These are phyloP conservation scores for Onygena corvina DNA, from an alignment of 2,329 filamentous ascomycete species.

Conservation along the genomic window DNA sequence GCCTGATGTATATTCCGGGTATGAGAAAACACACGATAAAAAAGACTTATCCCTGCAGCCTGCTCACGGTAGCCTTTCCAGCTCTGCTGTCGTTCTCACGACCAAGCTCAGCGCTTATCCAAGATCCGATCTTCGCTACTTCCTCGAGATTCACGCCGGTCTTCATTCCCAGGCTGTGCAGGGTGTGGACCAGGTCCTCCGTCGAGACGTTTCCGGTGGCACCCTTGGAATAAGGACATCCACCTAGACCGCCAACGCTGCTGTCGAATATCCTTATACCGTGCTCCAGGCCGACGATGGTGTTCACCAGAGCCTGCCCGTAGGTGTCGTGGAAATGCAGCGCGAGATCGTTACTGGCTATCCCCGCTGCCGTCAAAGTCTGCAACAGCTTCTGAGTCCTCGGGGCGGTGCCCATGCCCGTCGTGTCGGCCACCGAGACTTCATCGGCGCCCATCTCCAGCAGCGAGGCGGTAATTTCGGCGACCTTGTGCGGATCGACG, in stretches of 20 bases:
- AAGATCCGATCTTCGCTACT: conserved; percentile 44
- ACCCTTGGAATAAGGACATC: conserved; percentile 53
- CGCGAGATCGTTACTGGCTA: conserved; percentile 48
- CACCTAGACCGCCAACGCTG: conserved; percentile 51
- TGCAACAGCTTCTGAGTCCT: conserved; percentile 47
- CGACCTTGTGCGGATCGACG: conserved; percentile 48
- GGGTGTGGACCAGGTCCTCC: conserved; percentile 49
- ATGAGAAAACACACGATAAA: not conserved
- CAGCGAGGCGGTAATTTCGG: conserved; percentile 47
- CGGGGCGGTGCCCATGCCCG: conserved; percentile 55
- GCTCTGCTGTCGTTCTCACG: conserved; percentile 42
- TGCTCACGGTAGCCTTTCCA: conserved; percentile 41
- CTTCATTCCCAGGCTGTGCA: conserved; percentile 49
- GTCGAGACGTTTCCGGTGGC: conserved; percentile 55
- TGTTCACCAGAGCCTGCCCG: conserved; percentile 52
- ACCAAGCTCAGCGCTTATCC: conserved; percentile 45
- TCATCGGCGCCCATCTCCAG: conserved; percentile 55
- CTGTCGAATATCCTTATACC: conserved; percentile 53
- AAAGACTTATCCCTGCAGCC: conserved; percentile 19
- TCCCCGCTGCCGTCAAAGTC: conserved; percentile 47
- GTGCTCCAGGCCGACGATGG: conserved; percentile 49
- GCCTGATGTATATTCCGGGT: not conserved
- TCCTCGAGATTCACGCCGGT: conserved; percentile 48
- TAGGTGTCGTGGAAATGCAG: conserved; percentile 58
- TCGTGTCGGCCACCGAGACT: conserved; percentile 54